Base-by-base conservation (phyloP, 306 rosid species). In the Oemleria cerasiformis region DNA sequence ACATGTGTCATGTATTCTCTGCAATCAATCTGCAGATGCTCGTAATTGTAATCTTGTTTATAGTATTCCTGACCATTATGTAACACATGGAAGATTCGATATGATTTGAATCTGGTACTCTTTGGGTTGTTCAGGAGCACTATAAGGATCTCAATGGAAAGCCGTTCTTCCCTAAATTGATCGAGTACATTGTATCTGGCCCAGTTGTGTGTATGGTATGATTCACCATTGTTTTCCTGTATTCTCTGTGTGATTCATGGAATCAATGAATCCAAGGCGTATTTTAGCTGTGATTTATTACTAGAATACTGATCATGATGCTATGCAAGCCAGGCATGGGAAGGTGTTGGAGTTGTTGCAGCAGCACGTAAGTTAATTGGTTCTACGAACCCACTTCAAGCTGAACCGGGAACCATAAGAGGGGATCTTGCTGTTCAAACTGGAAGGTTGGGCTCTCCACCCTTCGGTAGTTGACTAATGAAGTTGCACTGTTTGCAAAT, bases 181-280 rank as follows among this genome's bases (percentile, higher is more conserved):
- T 85, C n/a, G 88, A 85, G 62, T 94, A 94, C 64, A 95, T 95
- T 74, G 86, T 97, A 73, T 95, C 97, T 8, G 99, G 99, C 54
- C 99, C 99, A 0, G 99, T 95, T 73, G 97, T 95, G 77, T 89
- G 85, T 72, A 95, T 95, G 99, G 97, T 95, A 89, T 63, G 97
- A 48, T 68, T 78, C 16, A 67, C 66, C 23, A 62, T 78, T 66
- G 25, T 25, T 57, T 51, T 30, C n/a, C 50, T 47, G 36, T 9
- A 6, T 8, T 48, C 2, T 48, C 3, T 9, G 19, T 17, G 25
- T 47, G 30, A 57, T 5, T 3, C 16, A 8, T 12, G 12, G 58
- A 67, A 44, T 47, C 25, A 63, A 38, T 65, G 84, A 72, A 61
- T 70, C 2, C 9, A 5, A 75, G 66, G 53, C 71, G 15, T 49